Base-by-base conservation (phyloP, 78 protist genomes). In the Pigoraptor vietnamica region DNA sequence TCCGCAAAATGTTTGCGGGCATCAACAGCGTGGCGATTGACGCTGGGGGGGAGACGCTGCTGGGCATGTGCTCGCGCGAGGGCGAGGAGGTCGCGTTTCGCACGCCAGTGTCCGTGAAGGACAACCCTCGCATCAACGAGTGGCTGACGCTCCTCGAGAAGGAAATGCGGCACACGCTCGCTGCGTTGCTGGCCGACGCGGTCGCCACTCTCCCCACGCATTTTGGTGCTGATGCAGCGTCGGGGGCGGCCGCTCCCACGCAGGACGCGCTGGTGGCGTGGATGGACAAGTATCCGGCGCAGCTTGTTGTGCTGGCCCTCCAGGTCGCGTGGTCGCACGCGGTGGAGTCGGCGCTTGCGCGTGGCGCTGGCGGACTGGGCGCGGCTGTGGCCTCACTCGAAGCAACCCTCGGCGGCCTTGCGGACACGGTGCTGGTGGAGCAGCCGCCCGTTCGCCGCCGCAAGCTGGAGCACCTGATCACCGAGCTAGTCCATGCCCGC, bases 1-100 rank as follows among this genome's bases (percentile, higher is more conserved):
- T 98, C 89, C 91, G 90, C 91, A 99, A 99, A 93, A 97, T 99
- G 99, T 99, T 98, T 92, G 98, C 99, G 0, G 99, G 99, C 86
- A 55, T 98, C 24, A 48, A 95, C 21, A 48, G 91, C 40, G 33
- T 97, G 23, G 35, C 40, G 2, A 91, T 97, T 35, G 93, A 90
- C 33, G 96, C 93, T 19, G 96, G 92, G 40, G 89, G 48, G 55
- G 55, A 39, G 1, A 67, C 93, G 2, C 84, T 97, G 24, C 25
- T 86, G 37, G 98, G 97, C 34, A 92, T 98, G 94, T 21, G 40
- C 6, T 94, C 97, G 0, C 55, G 82, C 29, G 99, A 98, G 81
- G 98, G 97, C 48, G 99, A 98, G 92, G 25, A 23, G 10, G 97
- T 98, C 36, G 79, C 89, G 39, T 97, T 98, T 40, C 40, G 21